A percentile compares a stretch with the other conserved stretches of the same genome.
These are phyloP conservation scores for Pontederia paniculata DNA, from an alignment of 176 grass and related monocot species.

Conservation along the genomic window DNA sequence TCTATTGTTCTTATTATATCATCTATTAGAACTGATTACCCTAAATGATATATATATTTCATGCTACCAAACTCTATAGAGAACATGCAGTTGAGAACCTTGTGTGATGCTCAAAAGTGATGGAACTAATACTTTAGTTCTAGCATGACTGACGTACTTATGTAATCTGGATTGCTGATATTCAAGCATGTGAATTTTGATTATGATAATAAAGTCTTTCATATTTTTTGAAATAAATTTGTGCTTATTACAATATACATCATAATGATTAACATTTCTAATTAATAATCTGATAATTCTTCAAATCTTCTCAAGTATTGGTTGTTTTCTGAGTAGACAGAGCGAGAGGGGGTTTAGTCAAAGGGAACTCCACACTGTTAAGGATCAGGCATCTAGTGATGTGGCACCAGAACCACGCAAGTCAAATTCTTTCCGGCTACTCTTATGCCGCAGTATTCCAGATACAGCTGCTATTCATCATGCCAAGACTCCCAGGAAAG, in stretches of 20 bases:
- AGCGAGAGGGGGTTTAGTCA: slow-evolving; percentile 61
- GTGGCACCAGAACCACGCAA: slow-evolving; percentile 34
- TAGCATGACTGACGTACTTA: no score
- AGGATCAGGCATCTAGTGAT: slow-evolving; percentile 27
- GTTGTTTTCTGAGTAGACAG: slow-evolving; percentile 96
- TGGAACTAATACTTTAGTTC: no score
- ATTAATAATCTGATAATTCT: neutral
- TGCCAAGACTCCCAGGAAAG: slow-evolving; percentile 53
- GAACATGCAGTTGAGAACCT: no score
- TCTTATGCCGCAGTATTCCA: slow-evolving; percentile 66
- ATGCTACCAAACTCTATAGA: no score
- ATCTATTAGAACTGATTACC: no score
- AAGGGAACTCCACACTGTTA: slow-evolving; percentile 21
- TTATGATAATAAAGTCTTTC: no score
- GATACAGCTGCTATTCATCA: slow-evolving; percentile 53
- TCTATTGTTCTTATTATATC: no score
- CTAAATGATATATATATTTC: no score
- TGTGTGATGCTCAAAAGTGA: no score
- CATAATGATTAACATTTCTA: neutral
- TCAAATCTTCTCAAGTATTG: slow-evolving; percentile 25
- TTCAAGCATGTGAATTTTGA: no score
- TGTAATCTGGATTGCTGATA: no score
- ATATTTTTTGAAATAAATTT: no score
- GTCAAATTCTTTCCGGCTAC: slow-evolving; percentile 65
- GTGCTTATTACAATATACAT: neutral